phyloP scores from a whole-genome alignment of 768 basidiomycete species.

The Tephrocybe sp. region DNA sequence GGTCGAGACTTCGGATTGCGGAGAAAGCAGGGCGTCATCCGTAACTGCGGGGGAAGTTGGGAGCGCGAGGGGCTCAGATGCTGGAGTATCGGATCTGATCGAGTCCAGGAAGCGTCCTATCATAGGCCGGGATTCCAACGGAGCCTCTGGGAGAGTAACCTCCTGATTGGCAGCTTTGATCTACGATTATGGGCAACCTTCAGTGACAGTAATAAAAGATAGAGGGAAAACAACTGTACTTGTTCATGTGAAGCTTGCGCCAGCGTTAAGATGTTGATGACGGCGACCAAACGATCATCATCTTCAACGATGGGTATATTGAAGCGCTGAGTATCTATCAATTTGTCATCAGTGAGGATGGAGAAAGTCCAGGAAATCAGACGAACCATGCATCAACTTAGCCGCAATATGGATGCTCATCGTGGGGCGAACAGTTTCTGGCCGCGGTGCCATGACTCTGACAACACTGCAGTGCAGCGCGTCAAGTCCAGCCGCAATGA shows the following conservation, averaged over 20 bases:
- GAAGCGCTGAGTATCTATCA: not conserved
- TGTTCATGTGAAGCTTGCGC: conserved; percentile 5
- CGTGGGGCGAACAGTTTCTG: not conserved
- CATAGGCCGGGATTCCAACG: not conserved
- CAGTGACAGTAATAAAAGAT: not conserved
- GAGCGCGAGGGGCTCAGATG: not conserved
- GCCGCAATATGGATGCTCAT: not conserved
- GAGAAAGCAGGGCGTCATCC: not conserved
- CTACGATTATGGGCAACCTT: not conserved
- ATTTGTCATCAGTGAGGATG: not conserved
- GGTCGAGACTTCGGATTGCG: not conserved
- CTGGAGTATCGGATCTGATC: conserved; percentile 1
- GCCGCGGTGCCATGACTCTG: conserved; percentile 1
- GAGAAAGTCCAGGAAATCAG: not conserved
- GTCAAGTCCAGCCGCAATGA: not conserved
- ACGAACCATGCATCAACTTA: conserved; percentile 6
- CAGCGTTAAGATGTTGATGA: not conserved
- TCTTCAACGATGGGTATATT: conserved; percentile 1
- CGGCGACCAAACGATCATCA: not conserved
- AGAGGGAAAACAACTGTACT: not conserved
- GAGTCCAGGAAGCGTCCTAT: conserved; percentile 2
- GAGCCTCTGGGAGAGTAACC: not conserved
- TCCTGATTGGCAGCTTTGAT: not conserved
- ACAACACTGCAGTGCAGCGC: not conserved
- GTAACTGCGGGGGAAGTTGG: not conserved